Evolutionary conservation across 805 yeast species (phyloP).

Genomic region (Ogataea haglerorum): DNA sequence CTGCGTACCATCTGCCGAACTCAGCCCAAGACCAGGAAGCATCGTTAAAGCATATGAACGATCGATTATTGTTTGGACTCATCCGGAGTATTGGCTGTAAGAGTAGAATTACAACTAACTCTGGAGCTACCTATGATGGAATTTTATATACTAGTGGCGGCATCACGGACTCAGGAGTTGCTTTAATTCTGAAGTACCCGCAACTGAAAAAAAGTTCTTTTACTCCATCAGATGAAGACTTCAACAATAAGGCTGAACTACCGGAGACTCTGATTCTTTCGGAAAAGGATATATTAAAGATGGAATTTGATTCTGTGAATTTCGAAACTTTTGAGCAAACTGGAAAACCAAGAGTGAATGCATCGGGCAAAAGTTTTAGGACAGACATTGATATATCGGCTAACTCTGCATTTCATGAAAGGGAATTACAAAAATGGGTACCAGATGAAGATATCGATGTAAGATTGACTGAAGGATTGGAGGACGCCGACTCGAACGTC

Average conservation of each 20-base stretch:
- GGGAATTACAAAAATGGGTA: conserved; percentile 81
- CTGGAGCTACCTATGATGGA: conserved; percentile 62
- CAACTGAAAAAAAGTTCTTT: conserved; percentile 29
- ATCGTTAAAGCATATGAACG: conserved; percentile 39
- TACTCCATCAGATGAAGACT: conserved; percentile 17
- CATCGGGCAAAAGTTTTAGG: conserved; percentile 45
- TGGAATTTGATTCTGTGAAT: conserved; percentile 42
- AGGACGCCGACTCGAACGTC: conserved; percentile 29
- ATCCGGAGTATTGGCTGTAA: conserved; percentile 58
- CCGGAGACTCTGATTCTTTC: conserved; percentile 44
- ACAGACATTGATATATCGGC: conserved; percentile 86
- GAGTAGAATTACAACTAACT: conserved; percentile 54
- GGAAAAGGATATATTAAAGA: conserved; percentile 49
- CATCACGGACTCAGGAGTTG: conserved; percentile 41
- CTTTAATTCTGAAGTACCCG: conserved; percentile 55
- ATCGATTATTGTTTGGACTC: conserved; percentile 52
- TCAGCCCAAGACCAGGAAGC: no score
- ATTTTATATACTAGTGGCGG: conserved; percentile 48
- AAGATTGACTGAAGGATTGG: conserved; percentile 31
- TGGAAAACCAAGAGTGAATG: conserved; percentile 3
- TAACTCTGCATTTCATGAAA: conserved; percentile 45
- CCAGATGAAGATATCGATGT: conserved; percentile 50
- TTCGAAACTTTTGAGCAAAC: conserved; percentile 15
- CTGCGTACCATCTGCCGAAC: no score
- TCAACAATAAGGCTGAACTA: conserved; percentile 36